Evolutionary conservation across 2,329 filamentous ascomycete genomes (phyloP), one percentile per base, ranked within the genome.

Genomic region (Trichoderma citrinoviride): DNA sequence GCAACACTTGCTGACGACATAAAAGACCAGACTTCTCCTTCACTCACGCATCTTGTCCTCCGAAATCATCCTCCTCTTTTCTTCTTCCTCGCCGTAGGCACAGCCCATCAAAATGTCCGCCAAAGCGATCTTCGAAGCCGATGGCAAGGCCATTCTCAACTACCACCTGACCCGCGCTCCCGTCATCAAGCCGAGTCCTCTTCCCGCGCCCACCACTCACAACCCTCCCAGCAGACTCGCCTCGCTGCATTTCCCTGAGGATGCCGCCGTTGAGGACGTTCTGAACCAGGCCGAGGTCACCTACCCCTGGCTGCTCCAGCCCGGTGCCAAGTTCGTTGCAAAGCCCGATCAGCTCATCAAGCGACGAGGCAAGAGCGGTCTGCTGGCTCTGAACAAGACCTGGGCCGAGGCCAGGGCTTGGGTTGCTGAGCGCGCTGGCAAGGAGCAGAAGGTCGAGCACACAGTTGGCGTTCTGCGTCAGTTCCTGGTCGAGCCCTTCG

Each of bases 131-230:
- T 83, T 91, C 86, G 95, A 99, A 87, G 94, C 94, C 86, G 95
- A 99, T 85, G 95, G 95, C 88, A 99, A 99, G 91, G 95, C 95
- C 87, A 98, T 99, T 85, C 87, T 99, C 87, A 98, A 97, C 91
- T 99, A 98, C 87, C 95, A 98, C 86, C 93, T 99, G 82, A 98
- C 95, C 74, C 91, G 95, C 78, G 92, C 95, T 73, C 90, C 93
- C 71, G 90, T 96, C 80, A 97, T 99, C 88, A 98, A 97, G 90
- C 91, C 94, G 72, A 94, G 93, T 76, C 93, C 95, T 81, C 92
- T 98, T 65, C 92, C 93, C 73, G 78, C 86, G 71, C 85, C 91
- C 70, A 81, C 90, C 70, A 95, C 87, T 79, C 95, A 99, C 89
- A 98, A 98, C 84, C 83, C 95, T 72, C 89, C 95, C 68, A 83